Conservation (phyloP, 768 basidiomycete genomes). For the Leccinum barrowsii region DNA sequence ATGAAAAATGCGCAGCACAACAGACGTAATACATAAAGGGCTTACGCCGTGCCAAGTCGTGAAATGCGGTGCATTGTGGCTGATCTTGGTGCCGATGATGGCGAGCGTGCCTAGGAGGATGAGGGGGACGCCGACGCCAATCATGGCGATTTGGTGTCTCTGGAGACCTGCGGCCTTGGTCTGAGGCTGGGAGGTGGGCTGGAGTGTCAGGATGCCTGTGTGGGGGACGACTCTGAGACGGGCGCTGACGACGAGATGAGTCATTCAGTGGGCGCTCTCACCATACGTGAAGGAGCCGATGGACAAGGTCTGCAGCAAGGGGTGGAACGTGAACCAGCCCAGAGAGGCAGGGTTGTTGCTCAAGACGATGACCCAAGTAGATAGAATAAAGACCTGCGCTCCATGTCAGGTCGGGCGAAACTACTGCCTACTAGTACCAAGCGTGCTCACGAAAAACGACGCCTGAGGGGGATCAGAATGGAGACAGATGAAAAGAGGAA, state of each 20-base stretch:
- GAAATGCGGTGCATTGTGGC: slow-evolving; percentile 53
- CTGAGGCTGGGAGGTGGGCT: slow-evolving; percentile 63
- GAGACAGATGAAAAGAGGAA: neutral
- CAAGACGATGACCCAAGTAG: slow-evolving; percentile 47
- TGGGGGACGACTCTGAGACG: neutral
- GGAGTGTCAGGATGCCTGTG: slow-evolving; percentile 72
- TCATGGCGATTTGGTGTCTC: slow-evolving; percentile 65
- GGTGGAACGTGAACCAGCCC: slow-evolving; percentile 69
- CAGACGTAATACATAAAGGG: neutral
- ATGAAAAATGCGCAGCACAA: neutral
- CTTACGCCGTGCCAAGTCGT: slow-evolving; percentile 74
- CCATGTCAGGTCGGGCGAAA: slow-evolving; percentile 1
- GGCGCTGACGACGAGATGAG: neutral
- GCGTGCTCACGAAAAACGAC: slow-evolving; percentile 17
- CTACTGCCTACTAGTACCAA: too few relatives aligned
- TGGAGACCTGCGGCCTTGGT: slow-evolving; percentile 64
- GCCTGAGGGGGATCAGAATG: slow-evolving; percentile 3
- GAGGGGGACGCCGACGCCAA: slow-evolving; percentile 51
- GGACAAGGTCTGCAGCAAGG: slow-evolving; percentile 56
- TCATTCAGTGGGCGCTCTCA: slow-evolving; percentile 23
- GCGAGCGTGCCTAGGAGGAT: slow-evolving; percentile 59
- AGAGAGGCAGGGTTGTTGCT: slow-evolving; percentile 40
- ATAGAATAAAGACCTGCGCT: slow-evolving; percentile 36
- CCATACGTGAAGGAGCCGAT: slow-evolving; percentile 60
- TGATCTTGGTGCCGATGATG: slow-evolving; percentile 59